A percentile compares a stretch with the other conserved stretches of the same genome.
phyloP scores from a whole-genome alignment of 1,284 basidiomycete species.

The Exobasidium rhododendri region DNA sequence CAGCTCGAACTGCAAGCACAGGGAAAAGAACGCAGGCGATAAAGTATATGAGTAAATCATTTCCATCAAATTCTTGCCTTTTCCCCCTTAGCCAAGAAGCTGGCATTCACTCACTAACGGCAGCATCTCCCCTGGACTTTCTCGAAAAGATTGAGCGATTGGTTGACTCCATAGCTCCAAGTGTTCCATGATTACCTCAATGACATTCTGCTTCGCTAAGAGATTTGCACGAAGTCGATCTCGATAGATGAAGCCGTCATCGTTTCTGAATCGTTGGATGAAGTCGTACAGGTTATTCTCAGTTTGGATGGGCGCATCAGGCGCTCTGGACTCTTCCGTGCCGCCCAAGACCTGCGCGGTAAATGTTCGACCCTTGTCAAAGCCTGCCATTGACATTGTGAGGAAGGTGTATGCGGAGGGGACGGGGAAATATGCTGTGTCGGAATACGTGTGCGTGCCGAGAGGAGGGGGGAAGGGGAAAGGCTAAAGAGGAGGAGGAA shows the following conservation, averaged over 20 bases:
- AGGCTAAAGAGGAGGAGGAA: too few relatives aligned
- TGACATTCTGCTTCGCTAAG: constrained; percentile 80
- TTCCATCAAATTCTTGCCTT: background rate
- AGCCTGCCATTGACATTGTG: constrained; percentile 48
- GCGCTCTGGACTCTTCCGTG: constrained; percentile 40
- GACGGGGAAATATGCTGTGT: too few relatives aligned
- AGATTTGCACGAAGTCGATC: constrained; percentile 87
- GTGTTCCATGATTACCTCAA: constrained; percentile 90
- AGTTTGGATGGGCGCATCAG: constrained; percentile 51
- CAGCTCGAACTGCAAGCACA: constrained; percentile 34
- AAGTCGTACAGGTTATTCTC: constrained; percentile 52
- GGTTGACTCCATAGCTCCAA: constrained; percentile 88
- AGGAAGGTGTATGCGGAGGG: background rate
- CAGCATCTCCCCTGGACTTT: constrained; percentile 81
- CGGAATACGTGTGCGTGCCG: background rate
- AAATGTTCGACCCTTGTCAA: constrained; percentile 50
- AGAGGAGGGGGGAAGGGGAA: background rate
- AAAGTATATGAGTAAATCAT: background rate
- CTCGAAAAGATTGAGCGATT: constrained; percentile 83
- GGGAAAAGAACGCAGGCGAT: background rate
- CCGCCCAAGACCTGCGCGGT: constrained; percentile 47
- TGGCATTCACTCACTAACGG: constrained; percentile 71
- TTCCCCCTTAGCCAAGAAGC: too few relatives aligned
- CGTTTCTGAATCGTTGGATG: constrained; percentile 51
- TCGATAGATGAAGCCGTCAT: constrained; percentile 59